Evolutionary conservation across 306 rosid genomes (phyloP), one percentile per base, ranked within the genome.

Genomic region (Erythrophleum fordii): DNA sequence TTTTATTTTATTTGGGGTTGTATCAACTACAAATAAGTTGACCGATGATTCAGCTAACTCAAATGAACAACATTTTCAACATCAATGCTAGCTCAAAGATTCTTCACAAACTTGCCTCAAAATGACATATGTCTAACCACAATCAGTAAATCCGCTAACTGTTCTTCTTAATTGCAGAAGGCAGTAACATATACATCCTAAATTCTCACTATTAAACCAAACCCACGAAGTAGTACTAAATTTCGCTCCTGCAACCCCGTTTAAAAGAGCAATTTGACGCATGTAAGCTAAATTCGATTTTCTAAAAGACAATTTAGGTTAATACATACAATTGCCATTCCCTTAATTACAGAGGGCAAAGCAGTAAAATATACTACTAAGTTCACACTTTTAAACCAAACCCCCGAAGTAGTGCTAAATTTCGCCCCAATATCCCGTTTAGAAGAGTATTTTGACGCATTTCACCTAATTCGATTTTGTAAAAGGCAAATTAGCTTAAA

Each of bases 231-330:
- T 9, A 73, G 71, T 17, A 28, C 28, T 53, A 73, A 80, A 84
- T 20, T 60, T 44, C 49, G 41, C 52, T 13, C 53, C 45, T 46
- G 51, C 4, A 66, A 55, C 45, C 17, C 46, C 60, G 5, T 0
- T 7, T 2, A 16, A 2, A 61, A 44, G 28, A 51, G 61, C n/a
- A 39, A 83, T 53, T 52, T 46, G 62, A 81, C 20, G 25, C 83
- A 74, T 69, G 60, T 26, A 52, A 87, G 69, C 76, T 52, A 20
- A 83, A 83, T 77, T 25, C 14, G 17, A 77, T 59, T 42, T 76
- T 48, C 60, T 60, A 31, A 22, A 71, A 65, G 2, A 17, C 31
- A 69, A 62, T 39, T 16, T 17, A 72, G 46, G 18, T 72, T 4
- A 55, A 75, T 20, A 10, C 26, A 60, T n/a, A 44, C 31, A 64